A percentile compares a stretch with the other conserved stretches of the same genome.
Evolutionary conservation across 139 green algal species (phyloP).

Genomic region (Coccomyxa sp.): DNA sequence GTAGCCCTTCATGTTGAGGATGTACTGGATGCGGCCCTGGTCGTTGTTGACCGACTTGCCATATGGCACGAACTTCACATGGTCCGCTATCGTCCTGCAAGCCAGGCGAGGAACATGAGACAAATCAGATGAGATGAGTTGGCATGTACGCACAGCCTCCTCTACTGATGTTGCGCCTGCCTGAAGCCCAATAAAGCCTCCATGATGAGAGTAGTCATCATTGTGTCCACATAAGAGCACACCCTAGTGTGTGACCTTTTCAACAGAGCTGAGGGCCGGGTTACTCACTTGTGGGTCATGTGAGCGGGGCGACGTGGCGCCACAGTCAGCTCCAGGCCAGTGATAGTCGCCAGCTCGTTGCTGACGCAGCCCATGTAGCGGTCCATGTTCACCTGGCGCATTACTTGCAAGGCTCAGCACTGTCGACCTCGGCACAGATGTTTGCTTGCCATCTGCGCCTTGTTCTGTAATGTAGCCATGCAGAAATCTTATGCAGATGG

Average conservation of each 20-base stretch:
- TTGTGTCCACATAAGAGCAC: too few relatives aligned
- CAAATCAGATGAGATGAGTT: too few relatives aligned
- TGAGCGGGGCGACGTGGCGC: background rate
- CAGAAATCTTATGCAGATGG: too few relatives aligned
- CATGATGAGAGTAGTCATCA: too few relatives aligned
- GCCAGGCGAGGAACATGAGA: too few relatives aligned
- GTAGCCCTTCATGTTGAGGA: background rate
- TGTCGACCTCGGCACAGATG: background rate
- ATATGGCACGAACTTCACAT: background rate
- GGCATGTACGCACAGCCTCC: too few relatives aligned
- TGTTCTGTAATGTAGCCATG: too few relatives aligned
- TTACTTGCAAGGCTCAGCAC: background rate
- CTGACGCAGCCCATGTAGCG: background rate
- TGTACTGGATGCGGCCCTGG: background rate
- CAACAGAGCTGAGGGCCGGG: background rate
- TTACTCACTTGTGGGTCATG: background rate
- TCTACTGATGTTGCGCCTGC: too few relatives aligned
- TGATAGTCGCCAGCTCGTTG: slow-evolving; percentile 2
- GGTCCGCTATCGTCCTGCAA: slow-evolving; percentile 2
- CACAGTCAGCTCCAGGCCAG: background rate
- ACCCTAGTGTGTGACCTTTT: too few relatives aligned
- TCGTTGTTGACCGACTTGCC: background rate
- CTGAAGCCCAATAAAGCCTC: too few relatives aligned
- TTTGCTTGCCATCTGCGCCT: background rate
- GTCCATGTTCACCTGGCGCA: background rate